A percentile compares a stretch with the other conserved stretches of the same genome.
Conservation (phyloP, 805 yeast genomes). For the Kuraishia piskuri region DNA sequence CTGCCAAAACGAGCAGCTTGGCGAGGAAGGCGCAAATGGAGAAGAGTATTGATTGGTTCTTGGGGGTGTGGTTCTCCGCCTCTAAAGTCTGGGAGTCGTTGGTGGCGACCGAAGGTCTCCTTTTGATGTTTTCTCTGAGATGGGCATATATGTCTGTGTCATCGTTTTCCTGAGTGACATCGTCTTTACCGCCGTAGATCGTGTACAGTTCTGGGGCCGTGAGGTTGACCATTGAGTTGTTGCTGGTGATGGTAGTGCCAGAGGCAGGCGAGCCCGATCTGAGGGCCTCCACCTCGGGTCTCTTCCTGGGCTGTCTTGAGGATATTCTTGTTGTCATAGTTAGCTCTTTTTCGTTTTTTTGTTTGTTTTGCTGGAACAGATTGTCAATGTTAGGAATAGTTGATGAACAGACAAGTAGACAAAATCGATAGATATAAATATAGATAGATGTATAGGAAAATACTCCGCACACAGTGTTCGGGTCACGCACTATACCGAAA, state of each 20-base stretch:
- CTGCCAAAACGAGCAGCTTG: conserved; percentile 19
- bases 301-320: conserved; percentile 4
- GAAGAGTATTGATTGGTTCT: not conserved
- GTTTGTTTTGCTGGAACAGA: too few species aligned
- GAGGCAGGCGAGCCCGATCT: conserved; percentile 5
- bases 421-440: too few species aligned
- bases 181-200: conserved; percentile 22
- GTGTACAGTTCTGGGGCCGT: conserved; percentile 19
- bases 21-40: not conserved
- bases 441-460: too few species aligned
- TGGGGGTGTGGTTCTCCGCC: not conserved
- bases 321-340: not conserved
- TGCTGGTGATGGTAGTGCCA: not conserved
- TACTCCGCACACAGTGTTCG: too few species aligned
- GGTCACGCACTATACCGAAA: too few species aligned
- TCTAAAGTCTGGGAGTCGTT: not conserved
- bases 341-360: too few species aligned
- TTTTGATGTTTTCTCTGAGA: conserved; percentile 26
- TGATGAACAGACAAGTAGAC: too few species aligned
- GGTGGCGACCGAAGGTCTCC: not conserved
- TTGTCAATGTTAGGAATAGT: too few species aligned
- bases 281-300: conserved; percentile 9
- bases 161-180: conserved; percentile 17
- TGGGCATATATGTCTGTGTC: conserved; percentile 20
- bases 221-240: conserved; percentile 12